Conservation (phyloP, 768 basidiomycete species). For the Suillus hirtellus region DNA sequence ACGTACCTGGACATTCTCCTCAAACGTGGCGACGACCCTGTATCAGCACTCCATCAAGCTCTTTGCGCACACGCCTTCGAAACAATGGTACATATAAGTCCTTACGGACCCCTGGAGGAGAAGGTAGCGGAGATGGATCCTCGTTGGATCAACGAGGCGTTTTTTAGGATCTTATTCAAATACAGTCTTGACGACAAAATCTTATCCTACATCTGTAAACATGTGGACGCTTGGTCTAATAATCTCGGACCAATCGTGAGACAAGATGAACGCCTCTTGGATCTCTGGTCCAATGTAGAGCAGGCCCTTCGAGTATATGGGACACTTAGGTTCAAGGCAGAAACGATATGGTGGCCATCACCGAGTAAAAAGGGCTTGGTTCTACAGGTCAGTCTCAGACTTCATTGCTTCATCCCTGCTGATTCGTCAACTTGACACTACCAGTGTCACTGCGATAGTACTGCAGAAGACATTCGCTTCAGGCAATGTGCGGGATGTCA, state of each 20-base stretch:
- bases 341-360: background rate
- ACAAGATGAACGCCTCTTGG: background rate
- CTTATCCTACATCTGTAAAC: background rate
- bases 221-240: background rate
- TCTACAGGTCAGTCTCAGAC: conserved; percentile 1
- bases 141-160: too few species aligned
- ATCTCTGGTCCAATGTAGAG: background rate
- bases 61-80: background rate
- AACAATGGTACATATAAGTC: background rate
- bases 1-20: background rate
- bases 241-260: background rate
- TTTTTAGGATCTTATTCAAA: background rate
- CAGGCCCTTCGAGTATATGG: background rate
- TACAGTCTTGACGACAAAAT: conserved; percentile 1
- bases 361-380: background rate
- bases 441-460: background rate
- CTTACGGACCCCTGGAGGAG: background rate
- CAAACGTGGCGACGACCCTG: background rate
- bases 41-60: background rate
- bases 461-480: background rate
- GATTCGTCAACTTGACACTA: background rate
- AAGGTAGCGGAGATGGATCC: background rate
- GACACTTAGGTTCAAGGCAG: background rate
- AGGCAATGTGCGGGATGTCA: background rate
- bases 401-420: background rate